A percentile compares a stretch with the other conserved stretches of the same genome.
phyloP scores from a whole-genome alignment of 495 filamentous ascomycete species.

The Chlorociboria aeruginascens region DNA sequence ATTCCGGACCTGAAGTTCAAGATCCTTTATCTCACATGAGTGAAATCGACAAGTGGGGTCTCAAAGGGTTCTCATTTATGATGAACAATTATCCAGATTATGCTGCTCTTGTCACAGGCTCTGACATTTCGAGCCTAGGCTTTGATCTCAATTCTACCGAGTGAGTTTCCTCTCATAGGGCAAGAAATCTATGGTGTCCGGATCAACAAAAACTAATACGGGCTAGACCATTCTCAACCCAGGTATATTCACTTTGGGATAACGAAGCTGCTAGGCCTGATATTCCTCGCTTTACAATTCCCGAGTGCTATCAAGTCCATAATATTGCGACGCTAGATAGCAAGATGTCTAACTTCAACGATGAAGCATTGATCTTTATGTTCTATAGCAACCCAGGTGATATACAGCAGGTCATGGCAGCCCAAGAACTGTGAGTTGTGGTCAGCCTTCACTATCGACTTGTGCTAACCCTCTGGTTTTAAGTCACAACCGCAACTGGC shows the following conservation, averaged over 20 bases:
- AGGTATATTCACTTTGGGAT: constrained; percentile 56
- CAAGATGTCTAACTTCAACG: constrained; percentile 71
- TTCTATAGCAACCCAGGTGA: constrained; percentile 86
- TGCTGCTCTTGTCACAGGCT: constrained; percentile 59
- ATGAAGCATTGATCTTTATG: constrained; percentile 88
- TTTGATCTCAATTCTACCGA: constrained; percentile 69
- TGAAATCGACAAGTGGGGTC: constrained; percentile 66
- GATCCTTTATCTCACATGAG: constrained; percentile 65
- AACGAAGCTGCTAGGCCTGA: constrained; percentile 55
- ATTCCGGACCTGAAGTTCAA: constrained; percentile 29
- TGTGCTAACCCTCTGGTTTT: constrained; percentile 13
- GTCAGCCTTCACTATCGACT: background rate
- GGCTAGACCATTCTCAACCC: constrained; percentile 26
- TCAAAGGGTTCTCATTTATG: constrained; percentile 66
- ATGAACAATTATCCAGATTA: constrained; percentile 72
- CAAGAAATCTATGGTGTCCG: constrained; percentile 6
- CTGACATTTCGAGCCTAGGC: constrained; percentile 66
- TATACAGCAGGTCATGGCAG: constrained; percentile 73
- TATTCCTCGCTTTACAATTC: constrained; percentile 66
- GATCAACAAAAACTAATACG: background rate
- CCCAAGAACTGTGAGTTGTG: constrained; percentile 55
- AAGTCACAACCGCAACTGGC: constrained; percentile 61
- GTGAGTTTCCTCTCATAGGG: constrained; percentile 34
- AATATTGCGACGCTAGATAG: constrained; percentile 73
- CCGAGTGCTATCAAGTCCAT: constrained; percentile 75